Evolutionary conservation across 2,329 filamentous ascomycete species (phyloP), one percentile per base, ranked within the genome.

Genomic region (Colletotrichum sp.): DNA sequence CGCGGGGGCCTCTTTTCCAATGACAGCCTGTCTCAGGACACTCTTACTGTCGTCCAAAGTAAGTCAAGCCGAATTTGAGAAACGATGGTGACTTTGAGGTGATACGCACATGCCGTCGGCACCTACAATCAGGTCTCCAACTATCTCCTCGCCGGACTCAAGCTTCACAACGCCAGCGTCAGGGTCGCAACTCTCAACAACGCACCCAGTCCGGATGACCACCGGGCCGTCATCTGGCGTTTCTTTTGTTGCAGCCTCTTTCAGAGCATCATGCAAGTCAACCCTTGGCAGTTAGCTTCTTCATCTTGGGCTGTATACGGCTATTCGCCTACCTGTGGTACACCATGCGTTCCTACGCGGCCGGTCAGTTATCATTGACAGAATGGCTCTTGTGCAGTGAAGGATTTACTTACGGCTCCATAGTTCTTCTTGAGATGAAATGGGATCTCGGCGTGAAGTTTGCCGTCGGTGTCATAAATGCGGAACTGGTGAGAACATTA

Each of bases 111-210:
- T 84, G 2, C 85, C 85, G 68, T 86, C 85, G 5, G 85, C 84
- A 8, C 82, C 84, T 30, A 86, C 78, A 6, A 86, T 72, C 2
- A 86, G 59, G 67, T 85, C 83, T n/a, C 79, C 83, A 3, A 21
- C 34, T 2, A 81, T 55, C 5, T 65, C 76, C 49, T 81, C 79
- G 18, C 84, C 85, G 62, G 81, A 80, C 26, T 82, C 81, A 8
- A 87, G 82, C 12, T 79, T 80, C 7, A 85, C 82, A 5, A 64
- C 78, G 1, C 84, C 83, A 2, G 59, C 71, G 1, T 87, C 85
- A 0, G 85, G 80, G 76, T 90, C 88, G 75, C 86, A 89, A 3
- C 85, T 82, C 8, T 63, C 68, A 0, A 84, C 84, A 0, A 68
- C 52, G n/a, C 73, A 57, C 4, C 80, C 80, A 4, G 81, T 82